Evolutionary conservation across 129 eudicot genomes (phyloP).

Genomic region (Pseudognaphalium luteoalbum): DNA sequence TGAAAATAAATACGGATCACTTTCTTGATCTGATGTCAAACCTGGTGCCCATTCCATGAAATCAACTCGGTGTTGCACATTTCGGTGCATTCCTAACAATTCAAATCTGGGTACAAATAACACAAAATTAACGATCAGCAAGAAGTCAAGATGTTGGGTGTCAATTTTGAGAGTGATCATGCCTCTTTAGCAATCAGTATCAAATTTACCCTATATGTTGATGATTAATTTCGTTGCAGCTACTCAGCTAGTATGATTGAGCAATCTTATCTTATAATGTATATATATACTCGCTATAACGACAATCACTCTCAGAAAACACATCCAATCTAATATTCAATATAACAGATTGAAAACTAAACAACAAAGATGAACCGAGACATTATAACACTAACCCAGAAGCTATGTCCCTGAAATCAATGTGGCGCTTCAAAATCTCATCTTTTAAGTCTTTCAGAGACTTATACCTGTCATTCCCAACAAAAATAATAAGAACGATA

Average conservation of each 20-base stretch:
- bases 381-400: constrained; percentile 65
- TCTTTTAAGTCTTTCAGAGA: constrained; percentile 82
- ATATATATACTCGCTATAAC: neutral
- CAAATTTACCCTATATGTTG: neutral
- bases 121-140: neutral
- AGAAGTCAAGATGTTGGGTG: neutral
- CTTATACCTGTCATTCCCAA: constrained; percentile 56
- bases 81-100: constrained; percentile 85
- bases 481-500: neutral
- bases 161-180: too few relatives aligned
- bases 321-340: neutral
- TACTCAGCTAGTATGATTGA: neutral
- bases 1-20: neutral
- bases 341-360: neutral
- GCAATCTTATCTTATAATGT: neutral
- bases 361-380: constrained; percentile 4
- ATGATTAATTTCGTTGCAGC: neutral
- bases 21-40: constrained; percentile 26
- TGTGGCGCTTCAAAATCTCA: constrained; percentile 59
- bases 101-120: constrained; percentile 51
- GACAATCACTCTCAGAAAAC: constrained; percentile 1
- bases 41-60: constrained; percentile 99
- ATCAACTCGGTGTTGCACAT: constrained; percentile 91
- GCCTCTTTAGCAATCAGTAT: too few relatives aligned
- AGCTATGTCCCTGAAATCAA: constrained; percentile 68